Base-by-base conservation (phyloP, 352 stramenopile species). In the Pythium utonaiense region DNA sequence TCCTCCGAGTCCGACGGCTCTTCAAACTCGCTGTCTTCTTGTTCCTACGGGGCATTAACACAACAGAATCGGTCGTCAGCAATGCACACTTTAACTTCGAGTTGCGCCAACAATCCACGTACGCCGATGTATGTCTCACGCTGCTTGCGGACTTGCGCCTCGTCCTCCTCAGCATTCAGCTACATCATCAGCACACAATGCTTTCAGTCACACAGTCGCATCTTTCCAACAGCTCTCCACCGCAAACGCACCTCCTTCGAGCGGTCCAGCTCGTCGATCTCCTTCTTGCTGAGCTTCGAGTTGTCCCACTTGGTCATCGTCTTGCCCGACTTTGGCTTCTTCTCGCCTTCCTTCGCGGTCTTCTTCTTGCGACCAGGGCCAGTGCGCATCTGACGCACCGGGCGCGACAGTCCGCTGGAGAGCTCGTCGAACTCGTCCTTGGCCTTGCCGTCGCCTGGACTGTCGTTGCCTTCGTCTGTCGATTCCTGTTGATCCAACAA, bases 261-360 rank as follows among this genome's bases (percentile, higher is more conserved):
- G 27, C 77, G 80, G 66, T 94, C 84, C 3, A 96, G 57, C 48
- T 74, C 81, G 38, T 77, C 62, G 7, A 88, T 86, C 45, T 94
- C 88, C 64, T 93, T 91, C 60, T 88, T 91, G 25, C 77, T 90
- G 16, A 96, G 66, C 72, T 95, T 94, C 22, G 78, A 81, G 60
- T 93, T 71, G 28, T 96, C 86, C 82, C 84, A 92, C 66, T 87
- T 90, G 34, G 75, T 91, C 80, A 90, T 94, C 54, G 88, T 80
- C 70, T 94, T 94, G 27, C 62, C 71, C 25, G 56, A 57, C 53
- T 85, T 87, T 9, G 28, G 28, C 56, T 92, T 93, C 52, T 80
- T 75, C 22, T 70, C 65, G 7, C 76, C 69, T 42, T 78, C 74
- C 6, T 63, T 60, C 6, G 67, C 57, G 57, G 78, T 68, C 27